Percentiles rank a stretch among this genome's conserved stretches.
Conservation (phyloP, 768 basidiomycete species). For the Hortiboletus campestris region DNA sequence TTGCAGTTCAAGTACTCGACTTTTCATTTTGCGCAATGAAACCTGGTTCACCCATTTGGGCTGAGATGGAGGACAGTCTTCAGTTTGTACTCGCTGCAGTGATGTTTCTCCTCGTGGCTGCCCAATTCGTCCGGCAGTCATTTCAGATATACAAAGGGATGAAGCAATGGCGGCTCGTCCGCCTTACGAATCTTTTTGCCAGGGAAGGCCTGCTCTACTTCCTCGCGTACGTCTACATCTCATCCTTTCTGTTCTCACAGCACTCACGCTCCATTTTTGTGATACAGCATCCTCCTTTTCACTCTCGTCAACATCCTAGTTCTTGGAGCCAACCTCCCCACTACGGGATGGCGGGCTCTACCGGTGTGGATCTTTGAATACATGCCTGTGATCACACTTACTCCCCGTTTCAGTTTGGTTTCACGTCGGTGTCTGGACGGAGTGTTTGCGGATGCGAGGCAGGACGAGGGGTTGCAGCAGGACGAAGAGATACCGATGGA, state of each 20-base stretch:
- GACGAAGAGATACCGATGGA: neutral
- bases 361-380: neutral
- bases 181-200: neutral
- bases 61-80: neutral
- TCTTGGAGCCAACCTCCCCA: neutral
- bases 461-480: neutral
- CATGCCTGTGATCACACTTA: slow-evolving; percentile 6
- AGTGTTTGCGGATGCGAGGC: neutral
- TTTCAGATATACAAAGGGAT: neutral
- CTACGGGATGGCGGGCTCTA: neutral
- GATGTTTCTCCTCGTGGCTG: neutral
- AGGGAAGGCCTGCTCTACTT: slow-evolving; percentile 6
- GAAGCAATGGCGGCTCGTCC: neutral
- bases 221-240: slow-evolving; percentile 3
- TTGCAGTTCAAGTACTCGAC: neutral
- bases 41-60: neutral
- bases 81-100: neutral
- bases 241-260: too few species aligned
- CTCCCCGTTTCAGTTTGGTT: slow-evolving; percentile 6
- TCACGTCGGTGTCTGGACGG: neutral
- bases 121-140: neutral
- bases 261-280: neutral
- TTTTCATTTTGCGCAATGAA: neutral
- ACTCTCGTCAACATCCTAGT: neutral
- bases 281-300: neutral